A percentile compares a stretch with the other conserved stretches of the same genome.
phyloP scores from a whole-genome alignment of 208 protist species.

The Novymonas esmeraldas region DNA sequence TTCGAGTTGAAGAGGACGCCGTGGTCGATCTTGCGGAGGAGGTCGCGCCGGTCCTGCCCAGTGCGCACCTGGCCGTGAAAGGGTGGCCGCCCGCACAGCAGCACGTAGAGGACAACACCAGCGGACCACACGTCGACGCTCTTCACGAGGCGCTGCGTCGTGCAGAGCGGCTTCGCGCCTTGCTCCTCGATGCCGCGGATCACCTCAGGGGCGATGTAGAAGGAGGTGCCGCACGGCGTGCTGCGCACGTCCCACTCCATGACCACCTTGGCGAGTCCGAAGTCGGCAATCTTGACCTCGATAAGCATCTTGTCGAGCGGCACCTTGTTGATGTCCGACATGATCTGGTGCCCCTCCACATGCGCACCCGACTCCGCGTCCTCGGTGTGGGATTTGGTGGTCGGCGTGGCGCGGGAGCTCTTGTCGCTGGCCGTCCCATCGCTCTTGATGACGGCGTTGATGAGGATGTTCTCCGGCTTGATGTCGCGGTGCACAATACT shows the following conservation, averaged over 20 bases:
- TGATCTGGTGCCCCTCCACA: conserved; percentile 8
- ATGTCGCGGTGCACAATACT: conserved; percentile 89
- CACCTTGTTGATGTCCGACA: conserved; percentile 38
- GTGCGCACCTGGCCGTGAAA: conserved; percentile 88
- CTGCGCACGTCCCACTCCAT: conserved; percentile 80
- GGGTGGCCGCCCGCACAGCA: conserved; percentile 81
- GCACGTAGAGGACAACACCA: conserved; percentile 87
- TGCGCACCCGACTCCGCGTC: conserved; percentile 5
- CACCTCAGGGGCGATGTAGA: conserved; percentile 91
- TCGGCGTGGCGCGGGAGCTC: background rate
- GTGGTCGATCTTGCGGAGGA: conserved; percentile 77
- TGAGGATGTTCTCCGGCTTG: conserved; percentile 91
- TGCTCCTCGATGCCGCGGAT: conserved; percentile 88
- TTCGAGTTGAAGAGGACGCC: conserved; percentile 84
- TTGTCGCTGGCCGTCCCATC: conserved; percentile 5
- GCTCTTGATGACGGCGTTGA: conserved; percentile 45
- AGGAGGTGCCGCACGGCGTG: conserved; percentile 89
- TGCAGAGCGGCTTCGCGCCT: conserved; percentile 80
- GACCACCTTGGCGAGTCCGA: conserved; percentile 90
- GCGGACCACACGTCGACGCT: conserved; percentile 90
- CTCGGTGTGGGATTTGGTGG: conserved; percentile 17
- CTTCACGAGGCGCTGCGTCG: conserved; percentile 77
- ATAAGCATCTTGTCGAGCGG: conserved; percentile 46
- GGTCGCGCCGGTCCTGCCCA: conserved; percentile 71
- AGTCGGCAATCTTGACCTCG: conserved; percentile 87